phyloP scores from a whole-genome alignment of 2,329 filamentous ascomycete species.

The Fusarium goolgardi region DNA sequence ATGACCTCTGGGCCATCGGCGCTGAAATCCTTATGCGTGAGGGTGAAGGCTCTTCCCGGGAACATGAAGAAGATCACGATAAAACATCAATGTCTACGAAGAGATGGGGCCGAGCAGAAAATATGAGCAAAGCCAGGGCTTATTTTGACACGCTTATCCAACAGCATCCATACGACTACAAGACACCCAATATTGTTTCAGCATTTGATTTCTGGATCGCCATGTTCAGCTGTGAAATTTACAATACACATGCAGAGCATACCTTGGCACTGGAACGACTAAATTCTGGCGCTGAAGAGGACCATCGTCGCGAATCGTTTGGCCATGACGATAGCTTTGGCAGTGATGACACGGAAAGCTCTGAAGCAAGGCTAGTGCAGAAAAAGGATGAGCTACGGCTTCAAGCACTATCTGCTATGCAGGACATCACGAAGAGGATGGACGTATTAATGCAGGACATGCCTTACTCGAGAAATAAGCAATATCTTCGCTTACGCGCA shows the following conservation, averaged over 20 bases:
- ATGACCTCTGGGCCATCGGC: conserved; percentile 83
- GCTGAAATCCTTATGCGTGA: conserved; percentile 83
- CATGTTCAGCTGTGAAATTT: conserved; percentile 84
- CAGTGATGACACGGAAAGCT: conserved; percentile 36
- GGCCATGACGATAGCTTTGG: conserved; percentile 37
- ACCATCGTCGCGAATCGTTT: conserved; percentile 28
- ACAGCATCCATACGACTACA: conserved; percentile 77
- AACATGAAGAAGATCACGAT: conserved; percentile 10
- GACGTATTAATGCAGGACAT: conserved; percentile 75
- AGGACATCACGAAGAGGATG: conserved; percentile 74
- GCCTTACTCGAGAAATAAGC: conserved; percentile 75
- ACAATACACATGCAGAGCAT: conserved; percentile 74
- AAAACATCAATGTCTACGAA: neutral
- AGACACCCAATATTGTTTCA: conserved; percentile 68
- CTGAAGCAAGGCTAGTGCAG: conserved; percentile 41
- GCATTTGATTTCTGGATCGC: conserved; percentile 84
- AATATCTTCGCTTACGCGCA: conserved; percentile 76
- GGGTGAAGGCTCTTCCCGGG: conserved; percentile 53
- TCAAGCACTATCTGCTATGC: conserved; percentile 68
- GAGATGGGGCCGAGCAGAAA: conserved; percentile 59
- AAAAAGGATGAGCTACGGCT: conserved; percentile 56
- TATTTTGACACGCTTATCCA: conserved; percentile 85
- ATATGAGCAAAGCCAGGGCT: conserved; percentile 58
- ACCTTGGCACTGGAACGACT: conserved; percentile 55
- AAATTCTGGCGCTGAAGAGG: conserved; percentile 49